Evolutionary conservation across 352 stramenopile genomes (phyloP), one percentile per base, ranked within the genome.

Genomic region (Hyaloperonospora brassicae): DNA sequence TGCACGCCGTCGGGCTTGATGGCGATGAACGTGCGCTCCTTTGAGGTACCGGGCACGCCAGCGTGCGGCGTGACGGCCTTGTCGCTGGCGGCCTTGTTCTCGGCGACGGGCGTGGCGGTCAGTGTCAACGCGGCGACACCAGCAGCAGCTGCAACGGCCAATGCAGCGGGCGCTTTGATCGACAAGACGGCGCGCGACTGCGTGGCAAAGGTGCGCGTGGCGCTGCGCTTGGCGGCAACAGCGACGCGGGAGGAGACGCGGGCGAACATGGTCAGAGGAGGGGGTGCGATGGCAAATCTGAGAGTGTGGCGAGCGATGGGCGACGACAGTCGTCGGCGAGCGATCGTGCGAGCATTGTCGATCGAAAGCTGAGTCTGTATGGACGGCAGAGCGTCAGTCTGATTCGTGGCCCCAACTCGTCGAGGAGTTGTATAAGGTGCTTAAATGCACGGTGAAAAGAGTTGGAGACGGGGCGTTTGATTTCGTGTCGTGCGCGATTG

Each of bases 1-100:
- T 98, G 85, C 46, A 98, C 93, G 50, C 87, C 93, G 65, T 98
- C 91, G 6, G 93, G 91, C 80, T 97, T 97, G 64, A 96, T 91
- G 34, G 90, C 90, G 56, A 98, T 93, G 74, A 97, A 98, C 47
- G 91, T 98, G 61, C 90, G 84, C 72, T 98, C 93, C 58, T 89
- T 79, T 66, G 87, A 87, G 30, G 92, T 97, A 73, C 92, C 89
- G 38, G 93, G 72, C 12, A 96, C 76, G 43, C 89, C 92, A 40
- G 73, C 72, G 61, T 89, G 70, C 1, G 80, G 70, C 46, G 86
- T 73, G 3, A 53, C 40, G 36, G 71, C 8, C 47, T 64, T 55
- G 27, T 44, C 50, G n/a, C 66, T 50, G n/a, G 66, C 66, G 0
- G 66, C 50, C 65, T 79, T 84, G 59, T 63, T 65, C 57, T 89